Conservation (phyloP, 345 rosid genomes). For the Aethionema arabicum region DNA sequence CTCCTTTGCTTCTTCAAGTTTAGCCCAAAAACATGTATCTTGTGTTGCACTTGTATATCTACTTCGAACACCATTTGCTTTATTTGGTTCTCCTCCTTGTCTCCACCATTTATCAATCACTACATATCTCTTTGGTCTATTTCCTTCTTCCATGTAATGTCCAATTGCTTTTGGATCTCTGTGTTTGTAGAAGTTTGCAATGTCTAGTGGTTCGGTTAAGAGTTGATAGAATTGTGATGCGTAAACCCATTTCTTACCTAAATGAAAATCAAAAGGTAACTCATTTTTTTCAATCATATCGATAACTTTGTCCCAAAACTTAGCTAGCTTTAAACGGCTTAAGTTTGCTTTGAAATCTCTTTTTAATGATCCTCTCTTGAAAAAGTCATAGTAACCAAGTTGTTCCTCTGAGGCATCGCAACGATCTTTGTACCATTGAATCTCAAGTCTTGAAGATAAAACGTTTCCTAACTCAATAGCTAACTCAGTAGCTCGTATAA, state of each 20-base stretch:
- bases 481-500: slow-evolving; percentile 47
- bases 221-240: slow-evolving; percentile 67
- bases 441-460: slow-evolving; percentile 49
- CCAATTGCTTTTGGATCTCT: slow-evolving; percentile 32
- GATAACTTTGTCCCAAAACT: slow-evolving; percentile 64
- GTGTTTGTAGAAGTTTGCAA: slow-evolving; percentile 55
- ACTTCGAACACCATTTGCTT: slow-evolving; percentile 42
- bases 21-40: slow-evolving; percentile 89
- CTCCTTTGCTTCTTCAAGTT: slow-evolving; percentile 73
- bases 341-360: slow-evolving; percentile 55
- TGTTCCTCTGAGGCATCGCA: slow-evolving; percentile 53
- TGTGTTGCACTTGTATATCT: slow-evolving; percentile 62
- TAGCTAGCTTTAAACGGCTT: slow-evolving; percentile 61
- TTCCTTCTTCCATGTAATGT: slow-evolving; percentile 55
- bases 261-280: slow-evolving; percentile 65
- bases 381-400: slow-evolving; percentile 74
- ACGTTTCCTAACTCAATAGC: slow-evolving; percentile 49
- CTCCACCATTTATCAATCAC: slow-evolving; percentile 72
- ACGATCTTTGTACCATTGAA: slow-evolving; percentile 58
- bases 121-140: slow-evolving; percentile 65
- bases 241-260: slow-evolving; percentile 57
- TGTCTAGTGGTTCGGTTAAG: slow-evolving; percentile 75
- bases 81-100: not conserved
- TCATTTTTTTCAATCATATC: slow-evolving; percentile 59
- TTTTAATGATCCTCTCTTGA: slow-evolving; percentile 49